phyloP scores from a whole-genome alignment of 192 early-diverging fungal species.

The Coemansia sp. region DNA sequence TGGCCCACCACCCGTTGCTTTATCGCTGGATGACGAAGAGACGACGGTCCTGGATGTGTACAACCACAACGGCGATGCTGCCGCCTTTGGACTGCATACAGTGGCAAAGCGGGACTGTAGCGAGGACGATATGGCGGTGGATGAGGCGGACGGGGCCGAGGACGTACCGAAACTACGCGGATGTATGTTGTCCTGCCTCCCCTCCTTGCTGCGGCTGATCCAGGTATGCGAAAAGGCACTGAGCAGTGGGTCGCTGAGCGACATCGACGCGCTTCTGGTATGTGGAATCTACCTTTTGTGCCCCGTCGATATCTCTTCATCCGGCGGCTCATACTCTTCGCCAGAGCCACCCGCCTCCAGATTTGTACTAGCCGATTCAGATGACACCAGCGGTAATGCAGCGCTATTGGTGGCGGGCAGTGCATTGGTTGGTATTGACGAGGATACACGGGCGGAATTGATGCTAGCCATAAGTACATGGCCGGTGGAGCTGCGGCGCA shows the following conservation, averaged over 20 bases:
- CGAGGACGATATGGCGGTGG: not conserved
- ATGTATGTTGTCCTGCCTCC: slow-evolving; percentile 51
- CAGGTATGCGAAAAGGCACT: slow-evolving; percentile 64
- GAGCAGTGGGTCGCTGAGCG: slow-evolving; percentile 49
- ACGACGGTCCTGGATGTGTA: slow-evolving; percentile 28
- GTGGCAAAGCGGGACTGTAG: slow-evolving; percentile 23
- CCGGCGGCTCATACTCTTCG: not conserved
- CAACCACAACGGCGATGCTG: slow-evolving; percentile 28
- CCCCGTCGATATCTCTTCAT: slow-evolving; percentile 5
- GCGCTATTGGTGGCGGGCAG: slow-evolving; percentile 8
- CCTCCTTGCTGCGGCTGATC: slow-evolving; percentile 62
- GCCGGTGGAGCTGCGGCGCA: slow-evolving; percentile 17
- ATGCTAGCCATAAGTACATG: slow-evolving; percentile 4
- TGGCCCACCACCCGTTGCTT: slow-evolving; percentile 1
- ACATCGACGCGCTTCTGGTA: slow-evolving; percentile 65
- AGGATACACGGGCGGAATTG: slow-evolving; percentile 37
- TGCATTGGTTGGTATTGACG: slow-evolving; percentile 23
- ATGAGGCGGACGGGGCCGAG: not conserved
- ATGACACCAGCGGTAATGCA: not conserved
- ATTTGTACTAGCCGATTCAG: not conserved
- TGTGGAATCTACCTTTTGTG: slow-evolving; percentile 38
- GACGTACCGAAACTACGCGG: slow-evolving; percentile 21
- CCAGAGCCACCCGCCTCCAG: not conserved
- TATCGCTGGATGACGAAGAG: slow-evolving; percentile 34
- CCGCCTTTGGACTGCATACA: slow-evolving; percentile 31